A percentile compares a stretch with the other conserved stretches of the same genome.
phyloP scores from a whole-genome alignment of 2,329 filamentous ascomycete species.

The Talaromyces sp. region DNA sequence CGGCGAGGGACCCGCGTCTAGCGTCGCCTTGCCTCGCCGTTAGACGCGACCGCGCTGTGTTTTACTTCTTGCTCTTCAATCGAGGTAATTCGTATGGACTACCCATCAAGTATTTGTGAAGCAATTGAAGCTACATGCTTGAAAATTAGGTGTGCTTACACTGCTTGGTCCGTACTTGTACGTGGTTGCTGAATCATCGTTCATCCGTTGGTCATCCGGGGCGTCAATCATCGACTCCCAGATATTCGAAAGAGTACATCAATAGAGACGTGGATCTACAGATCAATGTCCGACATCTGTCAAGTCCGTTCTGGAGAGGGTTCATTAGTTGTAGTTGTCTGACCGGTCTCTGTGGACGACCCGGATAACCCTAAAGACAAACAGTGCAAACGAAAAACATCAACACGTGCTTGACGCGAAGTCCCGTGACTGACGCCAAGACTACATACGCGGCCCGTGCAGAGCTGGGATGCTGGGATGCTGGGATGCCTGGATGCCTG shows the following conservation, averaged over 20 bases:
- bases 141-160: no score
- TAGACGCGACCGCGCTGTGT: constrained; percentile 7
- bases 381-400: background rate
- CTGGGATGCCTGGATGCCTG: background rate
- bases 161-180: no score
- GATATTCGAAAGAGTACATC: background rate
- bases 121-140: no score
- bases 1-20: background rate
- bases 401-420: constrained; percentile 13
- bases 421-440: constrained; percentile 10
- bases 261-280: background rate
- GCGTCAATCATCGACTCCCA: background rate
- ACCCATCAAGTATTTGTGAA: no score
- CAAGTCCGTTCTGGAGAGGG: background rate
- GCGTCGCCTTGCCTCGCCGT: background rate
- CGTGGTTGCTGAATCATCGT: background rate
- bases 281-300: background rate
- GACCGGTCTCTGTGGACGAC: background rate
- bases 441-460: background rate
- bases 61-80: background rate
- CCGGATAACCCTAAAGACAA: background rate
- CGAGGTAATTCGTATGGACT: no score
- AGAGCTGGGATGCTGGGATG: no score
- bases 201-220: background rate
- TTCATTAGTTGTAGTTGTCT: background rate